Base-by-base conservation (phyloP, 257 asterid genomes). In the Ophiorrhiza pumila region DNA sequence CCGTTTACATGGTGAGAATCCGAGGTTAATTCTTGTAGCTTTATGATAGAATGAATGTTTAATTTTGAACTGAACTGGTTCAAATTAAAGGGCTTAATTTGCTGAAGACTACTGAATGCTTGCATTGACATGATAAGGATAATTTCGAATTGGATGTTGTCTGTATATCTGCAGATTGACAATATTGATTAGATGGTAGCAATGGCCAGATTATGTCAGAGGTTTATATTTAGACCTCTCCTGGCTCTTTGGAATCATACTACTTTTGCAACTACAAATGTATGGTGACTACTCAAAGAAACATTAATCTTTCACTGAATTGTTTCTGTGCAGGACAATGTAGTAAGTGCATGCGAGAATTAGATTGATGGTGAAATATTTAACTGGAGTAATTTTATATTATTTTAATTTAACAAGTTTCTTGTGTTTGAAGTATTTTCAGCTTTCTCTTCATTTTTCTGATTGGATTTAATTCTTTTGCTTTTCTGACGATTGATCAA, bases 41-140 rank as follows among this genome's bases (percentile, higher is more conserved):
- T 35, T 45, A 62, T 66, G 31, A 52, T 52, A 78, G 73, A 66
- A 62, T 73, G 72, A 78, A 76, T 79, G 69, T 70, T 49, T 72
- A 29, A 11, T 74, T 56, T 37, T 61, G 29, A 57, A 65, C 31
- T 52, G 45, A 49, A 49, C 25, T 50, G 63, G 49, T 68, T n/a
- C n/a, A n/a, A n/a, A n/a, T n/a, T 60, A 64, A 71, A 75, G 49
- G 45, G 65, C 53, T n/a, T n/a, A n/a, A n/a, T n/a, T n/a, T n/a
- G n/a, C n/a, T n/a, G n/a, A n/a, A n/a, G n/a, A n/a, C n/a, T n/a
- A n/a, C n/a, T 64, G 56, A 58, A 45, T 12, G 34, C 4, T 17
- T 47, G 49, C 53, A 47, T 47, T 2, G 13, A 45, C 50, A 18
- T 49, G 55, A 18, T 49, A n/a, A n/a, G n/a, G n/a, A n/a, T n/a